Base-by-base conservation (phyloP, 1,284 basidiomycete genomes). In the Microbotryomycetes sp. region DNA sequence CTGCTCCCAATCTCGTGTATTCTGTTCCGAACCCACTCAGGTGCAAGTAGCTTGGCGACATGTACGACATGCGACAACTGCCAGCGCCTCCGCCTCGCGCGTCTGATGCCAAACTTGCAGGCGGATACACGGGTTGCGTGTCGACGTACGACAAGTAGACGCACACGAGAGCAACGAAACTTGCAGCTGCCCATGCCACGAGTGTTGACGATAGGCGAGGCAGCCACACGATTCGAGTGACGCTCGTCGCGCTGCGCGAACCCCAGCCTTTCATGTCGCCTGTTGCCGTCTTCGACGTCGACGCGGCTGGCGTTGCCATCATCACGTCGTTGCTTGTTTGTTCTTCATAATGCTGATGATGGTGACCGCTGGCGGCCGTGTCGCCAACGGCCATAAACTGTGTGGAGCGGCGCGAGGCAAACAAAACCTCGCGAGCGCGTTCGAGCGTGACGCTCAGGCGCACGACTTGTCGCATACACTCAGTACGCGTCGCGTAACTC, bases 11-110 rank as follows among this genome's bases (percentile, higher is more conserved):
- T 3, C 66, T 23, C 3, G 65, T 65, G 49, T 56, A 56, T 46
- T 63, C 59, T 9, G 55, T 50, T 1, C 61, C 63, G 22, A 67
- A 69, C 76, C 78, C 47, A 77, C 72, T 70, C 86, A 71, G 86
- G 36, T 86, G 80, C 28, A 76, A 61, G 76, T 97, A 98, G 5
- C 87, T 87, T 1, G 93, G 94, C 4, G 83, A 88, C 96, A 98
- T 98, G 81, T 86, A 92, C 63, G 91, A 92, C 94, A 98, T 98
- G 58, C 89, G 85, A 77, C 94, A 99, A 81, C 59, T 42, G 29
- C 63, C 69, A 1, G 68, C 60, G 12, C 66, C 63, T 5, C 48
- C 47, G 1, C 68, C 68, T 22, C 63, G 54, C 1, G 68, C 65
- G n/a, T 55, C 66, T 6, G 23, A 15, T 4, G 66, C 48, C 6